phyloP scores from a whole-genome alignment of 768 basidiomycete species.

The Royoungia palumana region DNA sequence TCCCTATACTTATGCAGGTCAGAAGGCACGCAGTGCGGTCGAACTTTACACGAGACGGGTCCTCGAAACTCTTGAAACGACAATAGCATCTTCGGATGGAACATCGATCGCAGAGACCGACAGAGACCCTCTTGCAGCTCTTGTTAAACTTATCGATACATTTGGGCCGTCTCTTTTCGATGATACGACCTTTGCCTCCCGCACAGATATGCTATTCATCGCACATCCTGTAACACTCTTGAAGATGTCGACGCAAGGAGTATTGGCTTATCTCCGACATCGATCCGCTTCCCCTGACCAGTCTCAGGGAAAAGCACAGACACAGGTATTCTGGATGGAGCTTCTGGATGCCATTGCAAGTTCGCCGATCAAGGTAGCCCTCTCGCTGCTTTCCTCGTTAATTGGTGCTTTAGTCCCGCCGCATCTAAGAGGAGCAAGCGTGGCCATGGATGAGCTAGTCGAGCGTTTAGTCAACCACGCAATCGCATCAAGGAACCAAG shows the following conservation, averaged over 20 bases:
- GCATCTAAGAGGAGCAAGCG: slow-evolving; percentile 42
- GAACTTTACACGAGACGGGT: slow-evolving; percentile 14
- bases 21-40: slow-evolving; percentile 11
- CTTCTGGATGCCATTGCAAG: slow-evolving; percentile 44
- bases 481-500: background rate
- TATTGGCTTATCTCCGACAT: slow-evolving; percentile 49
- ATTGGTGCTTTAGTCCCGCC: slow-evolving; percentile 38
- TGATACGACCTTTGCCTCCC: slow-evolving; percentile 38
- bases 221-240: slow-evolving; percentile 41
- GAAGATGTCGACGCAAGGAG: slow-evolving; percentile 38
- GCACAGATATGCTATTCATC: slow-evolving; percentile 43
- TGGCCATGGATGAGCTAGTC: slow-evolving; percentile 46
- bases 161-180: slow-evolving; percentile 53
- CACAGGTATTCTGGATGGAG: slow-evolving; percentile 20
- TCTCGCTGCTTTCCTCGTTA: slow-evolving; percentile 44
- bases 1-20: slow-evolving; percentile 10
- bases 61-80: slow-evolving; percentile 26
- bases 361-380: slow-evolving; percentile 22
- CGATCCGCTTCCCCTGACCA: slow-evolving; percentile 12
- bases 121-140: slow-evolving; percentile 24
- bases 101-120: background rate
- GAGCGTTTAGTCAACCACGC: slow-evolving; percentile 15
- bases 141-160: slow-evolving; percentile 44
- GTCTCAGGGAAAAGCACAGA: slow-evolving; percentile 6
- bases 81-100: slow-evolving; percentile 5